A percentile compares a stretch with the other conserved stretches of the same genome.
These are phyloP conservation scores for Neurospora sp. DNA, from an alignment of 495 filamentous ascomycete genomes.

Conservation along the genomic window DNA sequence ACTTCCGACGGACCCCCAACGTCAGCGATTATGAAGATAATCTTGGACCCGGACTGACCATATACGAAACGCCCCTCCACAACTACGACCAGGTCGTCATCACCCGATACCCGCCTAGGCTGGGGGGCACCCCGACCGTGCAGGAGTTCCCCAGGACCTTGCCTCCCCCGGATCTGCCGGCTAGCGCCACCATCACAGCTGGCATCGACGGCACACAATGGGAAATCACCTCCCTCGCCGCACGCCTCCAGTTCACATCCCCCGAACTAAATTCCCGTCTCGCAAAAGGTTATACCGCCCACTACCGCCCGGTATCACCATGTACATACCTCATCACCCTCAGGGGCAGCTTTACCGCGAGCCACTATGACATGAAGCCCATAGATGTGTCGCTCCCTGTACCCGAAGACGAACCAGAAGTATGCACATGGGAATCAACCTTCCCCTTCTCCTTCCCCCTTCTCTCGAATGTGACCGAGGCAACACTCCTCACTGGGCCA, in stretches of 20 bases:
- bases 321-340: background rate
- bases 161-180: background rate
- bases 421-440: background rate
- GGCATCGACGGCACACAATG: background rate
- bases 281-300: background rate
- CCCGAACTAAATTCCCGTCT: background rate
- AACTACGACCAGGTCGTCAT: slow-evolving; percentile 24
- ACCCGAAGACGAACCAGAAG: background rate
- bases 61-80: slow-evolving; percentile 17
- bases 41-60: slow-evolving; percentile 10
- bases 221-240: slow-evolving; percentile 3
- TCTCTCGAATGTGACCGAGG: background rate
- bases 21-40: background rate
- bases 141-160: background rate
- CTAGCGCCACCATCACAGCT: background rate
- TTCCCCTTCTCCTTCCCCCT: background rate
- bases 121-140: background rate
- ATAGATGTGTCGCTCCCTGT: background rate
- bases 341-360: background rate
- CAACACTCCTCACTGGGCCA: background rate
- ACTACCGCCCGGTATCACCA: background rate
- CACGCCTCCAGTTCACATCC: slow-evolving; percentile 2
- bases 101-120: slow-evolving; percentile 12
- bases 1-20: slow-evolving; percentile 3
- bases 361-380: background rate